phyloP scores from a whole-genome alignment of 2,329 filamentous ascomycete species.

The Calonectria multiphialidica region DNA sequence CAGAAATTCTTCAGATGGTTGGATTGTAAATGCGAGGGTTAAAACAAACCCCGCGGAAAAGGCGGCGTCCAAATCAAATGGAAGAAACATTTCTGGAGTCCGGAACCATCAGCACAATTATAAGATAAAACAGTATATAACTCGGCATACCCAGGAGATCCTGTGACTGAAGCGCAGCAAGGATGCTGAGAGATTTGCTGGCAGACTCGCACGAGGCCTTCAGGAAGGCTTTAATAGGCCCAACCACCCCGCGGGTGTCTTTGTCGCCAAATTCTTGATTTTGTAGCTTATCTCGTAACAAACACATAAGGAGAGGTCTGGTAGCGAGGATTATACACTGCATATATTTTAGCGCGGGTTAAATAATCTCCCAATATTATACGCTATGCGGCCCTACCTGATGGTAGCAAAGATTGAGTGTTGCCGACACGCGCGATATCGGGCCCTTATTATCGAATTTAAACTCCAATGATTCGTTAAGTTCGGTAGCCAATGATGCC shows the following conservation, averaged over 20 bases:
- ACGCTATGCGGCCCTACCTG: not conserved
- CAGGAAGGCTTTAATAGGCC: slow-evolving; percentile 15
- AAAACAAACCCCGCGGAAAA: slow-evolving; percentile 23
- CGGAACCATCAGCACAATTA: not conserved
- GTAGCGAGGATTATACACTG: slow-evolving; percentile 22
- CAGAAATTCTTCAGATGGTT: not conserved
- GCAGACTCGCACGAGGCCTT: slow-evolving; percentile 18
- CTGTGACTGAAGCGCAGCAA: slow-evolving; percentile 9
- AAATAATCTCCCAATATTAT: not conserved
- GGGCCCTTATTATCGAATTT: slow-evolving; percentile 4
- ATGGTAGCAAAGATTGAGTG: slow-evolving; percentile 23
- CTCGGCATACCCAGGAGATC: slow-evolving; percentile 8
- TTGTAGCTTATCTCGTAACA: slow-evolving; percentile 13
- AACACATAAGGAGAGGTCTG: slow-evolving; percentile 11
- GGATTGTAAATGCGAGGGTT: slow-evolving; percentile 2
- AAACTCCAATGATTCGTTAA: not conserved
- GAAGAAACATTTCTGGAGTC: slow-evolving; percentile 12
- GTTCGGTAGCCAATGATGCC: slow-evolving; percentile 1
- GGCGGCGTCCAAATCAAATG: slow-evolving; percentile 18
- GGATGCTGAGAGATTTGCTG: slow-evolving; percentile 6
- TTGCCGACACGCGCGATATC: slow-evolving; percentile 14
- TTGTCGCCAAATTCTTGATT: not conserved
- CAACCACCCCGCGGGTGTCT: not conserved
- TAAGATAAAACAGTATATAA: not conserved
- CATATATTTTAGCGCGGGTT: no score